Conservation (phyloP, 768 basidiomycete species). For the Tricholoma flavovirens region DNA sequence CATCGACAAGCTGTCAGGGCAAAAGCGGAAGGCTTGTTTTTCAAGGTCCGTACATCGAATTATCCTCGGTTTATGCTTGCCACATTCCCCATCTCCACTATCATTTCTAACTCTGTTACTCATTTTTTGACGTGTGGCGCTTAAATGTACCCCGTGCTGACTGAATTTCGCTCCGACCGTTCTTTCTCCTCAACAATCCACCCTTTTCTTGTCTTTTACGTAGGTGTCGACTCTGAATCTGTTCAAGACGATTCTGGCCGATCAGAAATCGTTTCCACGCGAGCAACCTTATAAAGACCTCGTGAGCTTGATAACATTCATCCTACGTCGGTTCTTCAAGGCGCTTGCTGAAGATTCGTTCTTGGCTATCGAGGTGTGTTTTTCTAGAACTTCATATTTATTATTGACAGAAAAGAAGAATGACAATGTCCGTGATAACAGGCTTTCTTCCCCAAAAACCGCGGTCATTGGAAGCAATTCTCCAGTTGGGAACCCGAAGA, state of each 20-base stretch:
- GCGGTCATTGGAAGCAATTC: conserved; percentile 79
- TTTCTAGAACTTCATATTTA: conserved; percentile 7
- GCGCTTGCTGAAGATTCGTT: conserved; percentile 78
- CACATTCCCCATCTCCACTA: not conserved
- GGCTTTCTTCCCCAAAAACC: conserved; percentile 89
- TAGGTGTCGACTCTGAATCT: conserved; percentile 87
- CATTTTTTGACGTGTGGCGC: conserved; percentile 15
- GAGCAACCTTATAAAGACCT: conserved; percentile 82
- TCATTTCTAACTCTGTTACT: conserved; percentile 3
- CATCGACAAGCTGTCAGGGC: conserved; percentile 88
- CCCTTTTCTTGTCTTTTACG: conserved; percentile 13
- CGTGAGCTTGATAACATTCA: conserved; percentile 73
- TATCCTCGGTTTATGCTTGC: conserved; percentile 1
- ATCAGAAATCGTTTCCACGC: conserved; percentile 72
- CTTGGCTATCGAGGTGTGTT: conserved; percentile 78
- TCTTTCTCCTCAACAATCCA: not conserved
- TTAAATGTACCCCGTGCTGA: conserved; percentile 12
- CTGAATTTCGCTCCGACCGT: conserved; percentile 5
- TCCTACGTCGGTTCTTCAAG: conserved; percentile 94
- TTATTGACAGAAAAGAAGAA: not conserved
- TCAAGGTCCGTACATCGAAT: conserved; percentile 58
- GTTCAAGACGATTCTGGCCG: conserved; percentile 82
- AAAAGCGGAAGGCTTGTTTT: conserved; percentile 93
- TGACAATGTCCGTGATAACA: conserved; percentile 20
- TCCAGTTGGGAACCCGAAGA: conserved; percentile 69